phyloP scores from a whole-genome alignment of 2,329 filamentous ascomycete genomes.

The Rhinocladiella mackenziei region DNA sequence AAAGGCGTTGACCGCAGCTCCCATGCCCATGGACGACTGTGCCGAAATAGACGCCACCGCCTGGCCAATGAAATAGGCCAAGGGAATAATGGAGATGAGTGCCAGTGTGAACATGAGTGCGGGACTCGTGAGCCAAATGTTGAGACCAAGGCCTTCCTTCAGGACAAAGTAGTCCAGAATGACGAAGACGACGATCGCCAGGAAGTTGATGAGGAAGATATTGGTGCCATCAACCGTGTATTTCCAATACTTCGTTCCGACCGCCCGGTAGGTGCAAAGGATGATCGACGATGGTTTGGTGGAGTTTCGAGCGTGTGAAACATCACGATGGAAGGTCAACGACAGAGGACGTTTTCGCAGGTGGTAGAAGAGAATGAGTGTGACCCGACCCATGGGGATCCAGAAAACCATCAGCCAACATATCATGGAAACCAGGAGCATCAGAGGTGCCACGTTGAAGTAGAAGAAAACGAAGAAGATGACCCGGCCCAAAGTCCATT shows the following conservation, averaged over 20 bases:
- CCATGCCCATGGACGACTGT: constrained; percentile 96
- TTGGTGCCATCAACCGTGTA: constrained; percentile 98
- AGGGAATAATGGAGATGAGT: constrained; percentile 85
- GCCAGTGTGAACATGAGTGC: constrained; percentile 82
- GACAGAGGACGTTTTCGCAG: constrained; percentile 88
- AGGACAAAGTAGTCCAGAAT: constrained; percentile 90
- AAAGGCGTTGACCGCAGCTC: constrained; percentile 95
- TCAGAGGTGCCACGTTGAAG: constrained; percentile 77
- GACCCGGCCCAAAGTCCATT: constrained; percentile 92
- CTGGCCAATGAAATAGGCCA: constrained; percentile 98
- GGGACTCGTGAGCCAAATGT: constrained; percentile 72
- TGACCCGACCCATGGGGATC: constrained; percentile 98
- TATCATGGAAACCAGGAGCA: constrained; percentile 78
- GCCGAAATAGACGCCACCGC: constrained; percentile 97
- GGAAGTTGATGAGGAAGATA: constrained; percentile 96
- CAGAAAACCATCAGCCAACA: constrained; percentile 98
- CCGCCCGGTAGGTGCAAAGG: constrained; percentile 93
- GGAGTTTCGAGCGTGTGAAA: constrained; percentile 65
- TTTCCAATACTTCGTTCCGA: constrained; percentile 96
- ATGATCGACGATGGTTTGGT: constrained; percentile 78
- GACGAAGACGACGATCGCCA: constrained; percentile 87
- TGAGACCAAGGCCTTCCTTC: constrained; percentile 61
- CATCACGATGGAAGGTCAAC: constrained; percentile 86
- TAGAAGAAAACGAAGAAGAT: constrained; percentile 98
- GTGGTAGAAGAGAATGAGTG: constrained; percentile 83